These are phyloP conservation scores for Fragaria nilgerrensis DNA, from an alignment of 306 rosid species.

Conservation along the genomic window DNA sequence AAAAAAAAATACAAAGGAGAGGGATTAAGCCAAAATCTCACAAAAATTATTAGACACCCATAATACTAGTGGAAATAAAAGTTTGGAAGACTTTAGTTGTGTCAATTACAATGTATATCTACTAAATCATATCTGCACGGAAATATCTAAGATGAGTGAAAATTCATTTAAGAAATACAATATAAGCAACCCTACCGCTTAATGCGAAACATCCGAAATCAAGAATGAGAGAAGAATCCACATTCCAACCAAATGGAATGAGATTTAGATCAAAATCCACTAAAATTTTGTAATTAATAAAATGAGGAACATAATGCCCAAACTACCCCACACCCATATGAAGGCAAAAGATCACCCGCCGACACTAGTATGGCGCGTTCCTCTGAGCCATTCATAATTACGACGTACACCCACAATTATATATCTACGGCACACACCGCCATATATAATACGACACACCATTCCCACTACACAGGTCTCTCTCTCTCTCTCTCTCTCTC, in stretches of 20 bases:
- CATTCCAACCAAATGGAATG: not conserved
- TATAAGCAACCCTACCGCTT: too few relatives aligned
- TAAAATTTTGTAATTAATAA: not conserved
- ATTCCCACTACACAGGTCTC: not conserved
- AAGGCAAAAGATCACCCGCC: not conserved
- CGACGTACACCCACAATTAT: not conserved
- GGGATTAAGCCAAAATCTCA: too few relatives aligned
- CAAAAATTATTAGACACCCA: too few relatives aligned
- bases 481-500: conserved; percentile 6
- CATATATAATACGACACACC: not conserved
- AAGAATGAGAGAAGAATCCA: not conserved
- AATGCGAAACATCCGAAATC: too few relatives aligned
- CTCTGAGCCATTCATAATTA: not conserved
- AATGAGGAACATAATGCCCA: not conserved
- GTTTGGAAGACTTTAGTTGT: too few relatives aligned
- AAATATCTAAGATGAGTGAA: too few relatives aligned
- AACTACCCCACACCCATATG: not conserved
- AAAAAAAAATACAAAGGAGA: too few relatives aligned
- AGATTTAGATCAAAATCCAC: not conserved
- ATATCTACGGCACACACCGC: not conserved
- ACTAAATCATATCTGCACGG: too few relatives aligned
- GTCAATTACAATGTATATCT: too few relatives aligned
- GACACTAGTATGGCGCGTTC: not conserved
- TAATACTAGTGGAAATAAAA: too few relatives aligned
- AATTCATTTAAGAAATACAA: too few relatives aligned